phyloP scores from a whole-genome alignment of 305 asterid species.

The Fraxinus nigra region DNA sequence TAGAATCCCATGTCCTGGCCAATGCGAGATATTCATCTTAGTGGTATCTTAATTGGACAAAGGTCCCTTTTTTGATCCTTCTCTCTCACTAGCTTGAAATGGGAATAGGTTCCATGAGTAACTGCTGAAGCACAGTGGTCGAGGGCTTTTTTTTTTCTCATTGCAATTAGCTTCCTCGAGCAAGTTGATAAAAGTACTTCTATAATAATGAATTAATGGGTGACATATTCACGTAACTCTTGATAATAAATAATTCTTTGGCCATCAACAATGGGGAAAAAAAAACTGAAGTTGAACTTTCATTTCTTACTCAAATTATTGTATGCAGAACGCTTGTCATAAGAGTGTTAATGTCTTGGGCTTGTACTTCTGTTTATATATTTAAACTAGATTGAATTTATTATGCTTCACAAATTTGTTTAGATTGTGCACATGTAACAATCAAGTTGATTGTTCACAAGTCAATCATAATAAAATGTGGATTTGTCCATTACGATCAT shows the following conservation, averaged over 20 bases:
- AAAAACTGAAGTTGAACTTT: neutral
- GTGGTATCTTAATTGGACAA: neutral
- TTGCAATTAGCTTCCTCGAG: neutral
- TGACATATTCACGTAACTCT: neutral
- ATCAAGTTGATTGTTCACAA: neutral
- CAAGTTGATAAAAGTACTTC: neutral
- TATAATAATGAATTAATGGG: neutral
- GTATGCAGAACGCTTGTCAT: neutral
- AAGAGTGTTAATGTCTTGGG: neutral
- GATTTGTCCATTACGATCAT: neutral
- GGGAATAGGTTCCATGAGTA: neutral
- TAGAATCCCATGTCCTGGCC: neutral
- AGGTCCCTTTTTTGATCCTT: neutral
- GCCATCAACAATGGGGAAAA: neutral
- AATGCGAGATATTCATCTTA: neutral
- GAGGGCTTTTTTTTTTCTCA: neutral
- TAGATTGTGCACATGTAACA: neutral
- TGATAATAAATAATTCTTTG: neutral
- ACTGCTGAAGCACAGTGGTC: neutral
- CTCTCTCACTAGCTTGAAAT: neutral
- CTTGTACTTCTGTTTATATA: neutral
- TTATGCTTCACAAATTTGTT: neutral
- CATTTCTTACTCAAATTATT: neutral
- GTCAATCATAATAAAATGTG: neutral
- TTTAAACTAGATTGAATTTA: neutral